Evolutionary conservation across 768 basidiomycete genomes (phyloP).

Genomic region (Lentinula lateritia): DNA sequence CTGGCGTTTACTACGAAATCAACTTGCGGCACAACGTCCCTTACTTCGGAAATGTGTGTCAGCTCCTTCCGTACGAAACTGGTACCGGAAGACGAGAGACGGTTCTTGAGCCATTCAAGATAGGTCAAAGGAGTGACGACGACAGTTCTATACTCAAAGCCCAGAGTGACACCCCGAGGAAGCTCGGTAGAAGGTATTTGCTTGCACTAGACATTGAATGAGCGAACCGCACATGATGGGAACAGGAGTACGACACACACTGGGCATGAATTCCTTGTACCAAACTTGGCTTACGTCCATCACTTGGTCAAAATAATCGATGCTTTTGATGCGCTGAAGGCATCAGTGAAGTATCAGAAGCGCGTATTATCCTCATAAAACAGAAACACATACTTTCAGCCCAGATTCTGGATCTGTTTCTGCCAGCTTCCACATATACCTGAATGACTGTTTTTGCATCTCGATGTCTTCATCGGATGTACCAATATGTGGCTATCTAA

Average conservation of each 20-base stretch:
- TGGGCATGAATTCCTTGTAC: conserved; percentile 5
- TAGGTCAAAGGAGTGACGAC: neutral
- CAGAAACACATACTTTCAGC: neutral
- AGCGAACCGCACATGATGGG: neutral
- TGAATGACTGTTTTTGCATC: conserved; percentile 4
- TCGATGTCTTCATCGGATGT: conserved; percentile 1
- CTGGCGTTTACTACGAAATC: conserved; percentile 6
- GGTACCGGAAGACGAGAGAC: neutral
- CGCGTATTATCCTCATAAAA: neutral
- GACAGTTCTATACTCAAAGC: conserved; percentile 3
- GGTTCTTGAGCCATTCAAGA: conserved; percentile 3
- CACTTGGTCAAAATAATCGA: conserved; percentile 4
- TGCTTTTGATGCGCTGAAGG: neutral
- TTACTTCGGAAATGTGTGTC: neutral
- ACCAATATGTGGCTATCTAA: neutral
- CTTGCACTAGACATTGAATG: neutral
- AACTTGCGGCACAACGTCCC: neutral
- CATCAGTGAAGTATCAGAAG: too few relatives aligned
- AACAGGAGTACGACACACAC: neutral
- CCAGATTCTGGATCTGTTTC: conserved; percentile 1
- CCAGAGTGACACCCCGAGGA: neutral
- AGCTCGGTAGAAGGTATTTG: neutral
- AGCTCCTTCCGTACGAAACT: conserved; percentile 3
- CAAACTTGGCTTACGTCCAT: neutral
- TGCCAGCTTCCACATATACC: conserved; percentile 5